Evolutionary conservation across 2,329 filamentous ascomycete species (phyloP).

Genomic region (Westerdykella sp.): DNA sequence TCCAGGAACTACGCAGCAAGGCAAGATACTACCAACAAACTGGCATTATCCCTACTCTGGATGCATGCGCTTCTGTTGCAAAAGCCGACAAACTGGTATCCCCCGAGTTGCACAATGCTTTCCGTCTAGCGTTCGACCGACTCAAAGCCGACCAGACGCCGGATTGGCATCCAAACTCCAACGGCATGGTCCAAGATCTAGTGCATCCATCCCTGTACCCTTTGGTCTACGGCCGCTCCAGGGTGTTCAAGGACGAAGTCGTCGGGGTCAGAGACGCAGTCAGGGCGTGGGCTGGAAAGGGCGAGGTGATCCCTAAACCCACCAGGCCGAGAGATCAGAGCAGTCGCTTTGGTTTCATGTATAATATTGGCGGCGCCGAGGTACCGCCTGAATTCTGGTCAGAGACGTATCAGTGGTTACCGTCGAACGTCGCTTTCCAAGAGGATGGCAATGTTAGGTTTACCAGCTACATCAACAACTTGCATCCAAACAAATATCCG

Average conservation of each 20-base stretch:
- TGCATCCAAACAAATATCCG: constrained; percentile 36
- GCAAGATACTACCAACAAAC: constrained; percentile 38
- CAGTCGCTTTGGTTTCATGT: not conserved
- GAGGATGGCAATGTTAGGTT: constrained; percentile 30
- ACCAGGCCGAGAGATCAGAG: not conserved
- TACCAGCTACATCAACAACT: constrained; percentile 47
- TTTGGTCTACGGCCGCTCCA: constrained; percentile 47
- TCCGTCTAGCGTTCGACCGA: constrained; percentile 39
- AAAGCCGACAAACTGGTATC: constrained; percentile 48
- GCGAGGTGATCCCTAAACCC: constrained; percentile 10
- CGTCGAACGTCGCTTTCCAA: constrained; percentile 41
- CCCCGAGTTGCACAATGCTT: constrained; percentile 29
- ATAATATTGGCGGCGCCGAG: not conserved
- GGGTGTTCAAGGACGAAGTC: constrained; percentile 28
- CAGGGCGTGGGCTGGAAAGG: constrained; percentile 12
- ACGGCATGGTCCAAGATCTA: constrained; percentile 53
- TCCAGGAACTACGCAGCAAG: constrained; percentile 44
- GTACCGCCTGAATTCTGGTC: not conserved
- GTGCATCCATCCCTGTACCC: constrained; percentile 59
- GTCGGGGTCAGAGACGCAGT: constrained; percentile 17
- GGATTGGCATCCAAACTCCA: constrained; percentile 56
- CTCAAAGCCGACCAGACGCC: constrained; percentile 47
- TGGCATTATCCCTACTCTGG: constrained; percentile 39
- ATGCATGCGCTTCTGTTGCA: constrained; percentile 38
- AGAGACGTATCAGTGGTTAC: constrained; percentile 40